A percentile compares a stretch with the other conserved stretches of the same genome.
Evolutionary conservation across 2,329 filamentous ascomycete genomes (phyloP).

Genomic region (Paracoccidioides lutzii): DNA sequence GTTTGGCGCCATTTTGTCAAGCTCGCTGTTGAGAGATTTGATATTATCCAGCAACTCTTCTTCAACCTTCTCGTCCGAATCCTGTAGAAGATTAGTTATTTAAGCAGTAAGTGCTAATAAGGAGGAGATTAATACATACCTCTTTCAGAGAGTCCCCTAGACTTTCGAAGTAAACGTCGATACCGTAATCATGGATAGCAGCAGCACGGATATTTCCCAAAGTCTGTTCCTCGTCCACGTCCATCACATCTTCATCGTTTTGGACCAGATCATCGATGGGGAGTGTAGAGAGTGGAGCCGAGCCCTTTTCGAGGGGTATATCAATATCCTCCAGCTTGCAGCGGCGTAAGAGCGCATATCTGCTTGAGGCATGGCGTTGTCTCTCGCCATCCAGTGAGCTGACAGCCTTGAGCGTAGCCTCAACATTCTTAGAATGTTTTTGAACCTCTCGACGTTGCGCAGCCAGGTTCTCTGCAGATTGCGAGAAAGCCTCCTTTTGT

Average conservation of each 20-base stretch:
- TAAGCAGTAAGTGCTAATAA: constrained; percentile 10
- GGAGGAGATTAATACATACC: constrained; percentile 35
- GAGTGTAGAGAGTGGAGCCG: constrained; percentile 59
- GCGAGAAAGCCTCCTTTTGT: constrained; percentile 52
- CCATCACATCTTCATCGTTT: constrained; percentile 77
- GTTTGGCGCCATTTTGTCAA: constrained; percentile 93
- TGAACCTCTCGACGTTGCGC: constrained; percentile 68
- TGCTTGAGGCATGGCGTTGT: constrained; percentile 69
- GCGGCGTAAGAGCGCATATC: constrained; percentile 71
- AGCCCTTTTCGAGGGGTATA: constrained; percentile 63
- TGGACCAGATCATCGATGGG: constrained; percentile 76
- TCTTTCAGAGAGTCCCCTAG: constrained; percentile 72
- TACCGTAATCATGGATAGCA: constrained; percentile 76
- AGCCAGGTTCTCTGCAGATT: constrained; percentile 62
- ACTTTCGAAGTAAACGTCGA: constrained; percentile 71
- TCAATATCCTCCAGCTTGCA: constrained; percentile 91
- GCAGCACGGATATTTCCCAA: constrained; percentile 40
- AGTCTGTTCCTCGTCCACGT: constrained; percentile 61
- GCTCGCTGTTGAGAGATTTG: constrained; percentile 56
- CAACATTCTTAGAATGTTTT: constrained; percentile 73
- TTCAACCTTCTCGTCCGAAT: constrained; percentile 58
- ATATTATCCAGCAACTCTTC: constrained; percentile 68
- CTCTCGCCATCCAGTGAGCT: constrained; percentile 69
- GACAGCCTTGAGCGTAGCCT: constrained; percentile 60
- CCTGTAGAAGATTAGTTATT: constrained; percentile 33